A percentile compares a stretch with the other conserved stretches of the same genome.
Evolutionary conservation across 73 alveolate species (phyloP).

Genomic region (Paramecium pentaurelia): DNA sequence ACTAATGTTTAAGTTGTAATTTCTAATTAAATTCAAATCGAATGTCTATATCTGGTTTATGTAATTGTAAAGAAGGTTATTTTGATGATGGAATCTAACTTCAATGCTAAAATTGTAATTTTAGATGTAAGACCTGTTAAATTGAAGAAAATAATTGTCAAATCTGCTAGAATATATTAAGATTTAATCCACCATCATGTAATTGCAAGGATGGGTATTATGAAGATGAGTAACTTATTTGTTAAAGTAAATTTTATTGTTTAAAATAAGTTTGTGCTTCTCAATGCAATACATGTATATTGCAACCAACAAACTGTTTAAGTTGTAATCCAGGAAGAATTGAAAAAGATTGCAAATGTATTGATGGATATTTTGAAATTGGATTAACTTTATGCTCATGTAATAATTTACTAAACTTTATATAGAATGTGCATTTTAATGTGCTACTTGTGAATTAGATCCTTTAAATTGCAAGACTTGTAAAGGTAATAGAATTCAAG

Average conservation of each 20-base stretch:
- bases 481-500: neutral
- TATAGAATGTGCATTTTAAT: neutral
- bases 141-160: neutral
- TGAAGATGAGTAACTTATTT: neutral
- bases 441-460: neutral
- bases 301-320: neutral
- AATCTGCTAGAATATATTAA: too few relatives aligned
- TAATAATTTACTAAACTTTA: too few relatives aligned
- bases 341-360: neutral
- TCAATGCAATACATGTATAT: neutral
- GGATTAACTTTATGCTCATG: neutral
- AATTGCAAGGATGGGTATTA: neutral
- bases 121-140: neutral
- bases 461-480: neutral
- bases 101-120: neutral
- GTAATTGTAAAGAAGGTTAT: neutral
- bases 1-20: neutral
- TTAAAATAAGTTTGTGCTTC: neutral
- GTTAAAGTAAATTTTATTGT: neutral
- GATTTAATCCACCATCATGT: neutral
- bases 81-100: neutral
- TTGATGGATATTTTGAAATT: neutral
- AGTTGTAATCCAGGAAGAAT: neutral
- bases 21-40: neutral
- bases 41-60: neutral